These are phyloP conservation scores for Stylosanthes scabra DNA, from an alignment of 331 rosid species.

Conservation along the genomic window DNA sequence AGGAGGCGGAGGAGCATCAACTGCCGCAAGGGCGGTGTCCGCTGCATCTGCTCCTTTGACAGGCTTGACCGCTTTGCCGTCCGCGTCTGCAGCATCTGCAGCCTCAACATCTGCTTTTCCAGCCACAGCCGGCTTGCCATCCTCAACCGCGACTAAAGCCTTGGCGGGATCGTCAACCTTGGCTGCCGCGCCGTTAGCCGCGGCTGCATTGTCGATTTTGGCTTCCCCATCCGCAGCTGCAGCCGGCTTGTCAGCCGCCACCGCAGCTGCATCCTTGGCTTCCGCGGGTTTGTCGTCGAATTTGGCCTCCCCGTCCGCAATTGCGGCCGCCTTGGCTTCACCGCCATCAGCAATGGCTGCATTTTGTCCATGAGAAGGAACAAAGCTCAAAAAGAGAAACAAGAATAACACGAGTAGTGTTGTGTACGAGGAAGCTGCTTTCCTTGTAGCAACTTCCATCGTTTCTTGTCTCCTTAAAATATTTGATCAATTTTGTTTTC, in stretches of 20 bases:
- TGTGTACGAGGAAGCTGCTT: constrained; percentile 8
- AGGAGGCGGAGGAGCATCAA: constrained; percentile 14
- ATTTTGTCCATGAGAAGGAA: constrained; percentile 46
- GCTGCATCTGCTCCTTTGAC: too few relatives aligned
- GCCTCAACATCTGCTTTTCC: neutral
- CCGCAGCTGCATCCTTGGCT: too few relatives aligned
- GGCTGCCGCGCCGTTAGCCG: too few relatives aligned
- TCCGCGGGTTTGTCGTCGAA: too few relatives aligned
- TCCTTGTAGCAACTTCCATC: constrained; percentile 25
- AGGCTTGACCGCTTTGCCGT: too few relatives aligned
- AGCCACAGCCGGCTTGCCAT: neutral
- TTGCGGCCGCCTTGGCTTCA: neutral
- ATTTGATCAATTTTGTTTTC: neutral
- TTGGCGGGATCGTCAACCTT: too few relatives aligned
- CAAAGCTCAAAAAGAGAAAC: constrained; percentile 1
- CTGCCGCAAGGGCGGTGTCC: too few relatives aligned
- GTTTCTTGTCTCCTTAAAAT: constrained; percentile 14
- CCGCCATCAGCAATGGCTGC: neutral
- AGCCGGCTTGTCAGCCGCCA: too few relatives aligned
- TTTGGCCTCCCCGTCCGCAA: neutral
- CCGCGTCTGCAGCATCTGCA: too few relatives aligned
- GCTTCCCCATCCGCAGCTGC: too few relatives aligned
- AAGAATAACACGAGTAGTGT: constrained; percentile 5
- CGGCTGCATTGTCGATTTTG: too few relatives aligned
- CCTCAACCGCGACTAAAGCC: too few relatives aligned